Conservation (phyloP, 1,139 yeast species). For the Fermentozyma sake region DNA sequence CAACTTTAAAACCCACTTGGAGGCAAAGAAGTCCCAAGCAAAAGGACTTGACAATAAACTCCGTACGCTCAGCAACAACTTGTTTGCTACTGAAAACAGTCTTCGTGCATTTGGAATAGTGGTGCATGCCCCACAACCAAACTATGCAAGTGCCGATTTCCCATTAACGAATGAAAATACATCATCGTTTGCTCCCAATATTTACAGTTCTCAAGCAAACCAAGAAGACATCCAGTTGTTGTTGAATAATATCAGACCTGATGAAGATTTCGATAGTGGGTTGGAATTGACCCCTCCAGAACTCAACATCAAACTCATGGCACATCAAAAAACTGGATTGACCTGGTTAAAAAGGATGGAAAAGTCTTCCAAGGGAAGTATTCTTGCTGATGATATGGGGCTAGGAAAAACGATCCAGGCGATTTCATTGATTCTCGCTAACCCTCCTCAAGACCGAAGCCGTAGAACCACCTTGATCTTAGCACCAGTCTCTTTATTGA, state of each 20-base stretch:
- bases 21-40: no score
- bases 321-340: slow-evolving; percentile 84
- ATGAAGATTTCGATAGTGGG: slow-evolving; percentile 42
- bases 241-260: slow-evolving; percentile 63
- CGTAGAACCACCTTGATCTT: slow-evolving; percentile 66
- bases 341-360: slow-evolving; percentile 78
- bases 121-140: no score
- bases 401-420: slow-evolving; percentile 88
- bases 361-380: slow-evolving; percentile 64
- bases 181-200: slow-evolving; percentile 16
- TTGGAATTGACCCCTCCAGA: slow-evolving; percentile 65
- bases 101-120: no score
- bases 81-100: no score
- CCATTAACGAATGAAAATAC: no score
- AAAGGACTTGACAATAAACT: no score
- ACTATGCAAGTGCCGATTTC: no score
- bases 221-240: slow-evolving; percentile 48
- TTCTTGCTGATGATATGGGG: slow-evolving; percentile 94
- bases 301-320: slow-evolving; percentile 59
- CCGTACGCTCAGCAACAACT: no score
- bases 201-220: slow-evolving; percentile 18
- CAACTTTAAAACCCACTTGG: no score
- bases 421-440: slow-evolving; percentile 60
- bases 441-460: slow-evolving; percentile 32
- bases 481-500: slow-evolving; percentile 78